These are phyloP conservation scores for Kernera saxatilis DNA, from an alignment of 345 rosid species.

Conservation along the genomic window DNA sequence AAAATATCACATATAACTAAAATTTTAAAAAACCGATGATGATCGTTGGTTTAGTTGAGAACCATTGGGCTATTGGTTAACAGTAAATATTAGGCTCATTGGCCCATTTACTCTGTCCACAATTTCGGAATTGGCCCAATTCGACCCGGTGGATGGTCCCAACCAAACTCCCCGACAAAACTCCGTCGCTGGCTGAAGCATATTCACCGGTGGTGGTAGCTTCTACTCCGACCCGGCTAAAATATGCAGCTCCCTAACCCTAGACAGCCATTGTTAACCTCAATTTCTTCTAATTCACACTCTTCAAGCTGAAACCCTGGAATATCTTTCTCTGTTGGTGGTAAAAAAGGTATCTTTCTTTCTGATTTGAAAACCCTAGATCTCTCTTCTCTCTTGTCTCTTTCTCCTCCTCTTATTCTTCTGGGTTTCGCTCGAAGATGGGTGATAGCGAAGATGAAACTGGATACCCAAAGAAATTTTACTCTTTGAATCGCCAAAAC, in stretches of 20 bases:
- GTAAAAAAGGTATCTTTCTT: slow-evolving; percentile 5
- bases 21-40: too few relatives aligned
- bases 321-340: not conserved
- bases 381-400: slow-evolving; percentile 5
- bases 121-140: not conserved
- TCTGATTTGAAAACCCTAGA: slow-evolving; percentile 17
- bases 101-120: not conserved
- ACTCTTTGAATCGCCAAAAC: slow-evolving; percentile 51
- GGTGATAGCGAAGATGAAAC: slow-evolving; percentile 72
- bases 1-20: too few relatives aligned
- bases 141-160: not conserved
- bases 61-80: not conserved
- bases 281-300: not conserved
- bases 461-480: slow-evolving; percentile 55
- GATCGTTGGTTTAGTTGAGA: not conserved
- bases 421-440: slow-evolving; percentile 40
- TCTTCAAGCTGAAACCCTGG: not conserved
- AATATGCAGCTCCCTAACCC: slow-evolving; percentile 20
- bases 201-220: slow-evolving; percentile 29
- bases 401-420: not conserved
- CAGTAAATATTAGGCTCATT: not conserved
- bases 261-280: slow-evolving; percentile 5
- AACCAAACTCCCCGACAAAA: slow-evolving; percentile 24
- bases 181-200: slow-evolving; percentile 20
- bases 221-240: slow-evolving; percentile 18